Evolutionary conservation across 768 basidiomycete genomes (phyloP).

Genomic region (Cubamyces sp.): DNA sequence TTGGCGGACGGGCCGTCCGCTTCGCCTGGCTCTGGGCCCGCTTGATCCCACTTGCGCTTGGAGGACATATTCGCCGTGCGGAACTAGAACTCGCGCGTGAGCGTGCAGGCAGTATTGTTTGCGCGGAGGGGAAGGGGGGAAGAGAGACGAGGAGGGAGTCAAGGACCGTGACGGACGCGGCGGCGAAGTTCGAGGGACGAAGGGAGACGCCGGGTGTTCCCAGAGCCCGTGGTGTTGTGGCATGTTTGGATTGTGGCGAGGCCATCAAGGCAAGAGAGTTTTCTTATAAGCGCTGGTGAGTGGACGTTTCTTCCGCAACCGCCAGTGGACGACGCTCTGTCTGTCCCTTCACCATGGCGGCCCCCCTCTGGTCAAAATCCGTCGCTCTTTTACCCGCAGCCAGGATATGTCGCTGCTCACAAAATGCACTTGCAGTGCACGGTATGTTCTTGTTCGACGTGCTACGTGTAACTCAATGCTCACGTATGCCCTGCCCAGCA

Average conservation of each 20-base stretch:
- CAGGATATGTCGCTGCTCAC: slow-evolving; percentile 12
- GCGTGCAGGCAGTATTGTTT: background rate
- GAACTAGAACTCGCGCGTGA: background rate
- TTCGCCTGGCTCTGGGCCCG: slow-evolving; percentile 56
- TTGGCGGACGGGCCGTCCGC: slow-evolving; percentile 44
- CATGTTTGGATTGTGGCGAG: slow-evolving; percentile 17
- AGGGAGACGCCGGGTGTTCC: background rate
- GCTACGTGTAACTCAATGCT: background rate
- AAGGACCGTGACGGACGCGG: background rate
- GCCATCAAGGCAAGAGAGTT: background rate
- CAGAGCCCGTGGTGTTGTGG: slow-evolving; percentile 6
- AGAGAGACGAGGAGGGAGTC: background rate
- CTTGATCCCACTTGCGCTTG: slow-evolving; percentile 83
- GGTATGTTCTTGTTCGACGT: background rate
- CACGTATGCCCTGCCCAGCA: background rate
- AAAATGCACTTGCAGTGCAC: background rate
- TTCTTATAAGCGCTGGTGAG: slow-evolving; percentile 15
- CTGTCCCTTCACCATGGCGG: slow-evolving; percentile 21
- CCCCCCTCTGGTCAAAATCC: slow-evolving; percentile 13
- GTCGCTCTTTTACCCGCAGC: slow-evolving; percentile 11
- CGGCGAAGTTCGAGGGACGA: background rate
- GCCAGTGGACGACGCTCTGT: background rate
- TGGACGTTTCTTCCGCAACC: slow-evolving; percentile 9
- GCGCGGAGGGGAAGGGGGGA: background rate
- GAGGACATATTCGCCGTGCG: slow-evolving; percentile 51